Evolutionary conservation across 2,329 filamentous ascomycete genomes (phyloP), one percentile per base, ranked within the genome.

Genomic region (Onygena corvina): DNA sequence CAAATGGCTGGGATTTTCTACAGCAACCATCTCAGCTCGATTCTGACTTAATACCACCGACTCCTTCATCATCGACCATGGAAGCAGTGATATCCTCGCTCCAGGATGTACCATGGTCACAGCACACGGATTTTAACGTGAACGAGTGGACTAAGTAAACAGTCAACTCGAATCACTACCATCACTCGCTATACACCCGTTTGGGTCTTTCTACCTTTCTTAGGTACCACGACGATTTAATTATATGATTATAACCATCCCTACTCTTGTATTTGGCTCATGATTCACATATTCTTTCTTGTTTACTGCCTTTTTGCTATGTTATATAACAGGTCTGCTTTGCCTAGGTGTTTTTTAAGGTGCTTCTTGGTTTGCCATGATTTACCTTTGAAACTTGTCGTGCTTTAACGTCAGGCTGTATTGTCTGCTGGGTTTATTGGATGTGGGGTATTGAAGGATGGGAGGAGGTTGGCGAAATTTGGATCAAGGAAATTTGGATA

Each of bases 241-340:
- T 40, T 23, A n/a, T n/a, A n/a, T n/a, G 18, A 40, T n/a, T 23
- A 23, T 40, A 14, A 40, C 20, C 18, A 21, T 40, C 36, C 36
- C 20, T 25, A n/a, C 36, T 40, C 36, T 6, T 21, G 14, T 12
- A 40, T 23, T 23, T 21, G 36, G 36, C 18, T 21, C 36, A 40
- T 23, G 9, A 40, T 73, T 71, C 1, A 6, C 60, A 73, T 53
- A 74, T 74, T 54, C 64, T 80, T 38, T 76, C 1, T 57, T 79
- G 0, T 63, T 77, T 2, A 56, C 69, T 40, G 9, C 36, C 11
- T 20, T 12, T 40, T 2, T 11, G 18, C 36, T 21, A 2, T 21
- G 5, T 1, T 3, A 11, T 5, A 29, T 5, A 5, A 29, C 11
- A 29, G 5, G 5, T 29, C 11, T 11, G 27, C 12, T n/a, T 23